These are phyloP conservation scores for Trypanosoma conorhini DNA, from an alignment of 208 protist genomes.

Conservation along the genomic window DNA sequence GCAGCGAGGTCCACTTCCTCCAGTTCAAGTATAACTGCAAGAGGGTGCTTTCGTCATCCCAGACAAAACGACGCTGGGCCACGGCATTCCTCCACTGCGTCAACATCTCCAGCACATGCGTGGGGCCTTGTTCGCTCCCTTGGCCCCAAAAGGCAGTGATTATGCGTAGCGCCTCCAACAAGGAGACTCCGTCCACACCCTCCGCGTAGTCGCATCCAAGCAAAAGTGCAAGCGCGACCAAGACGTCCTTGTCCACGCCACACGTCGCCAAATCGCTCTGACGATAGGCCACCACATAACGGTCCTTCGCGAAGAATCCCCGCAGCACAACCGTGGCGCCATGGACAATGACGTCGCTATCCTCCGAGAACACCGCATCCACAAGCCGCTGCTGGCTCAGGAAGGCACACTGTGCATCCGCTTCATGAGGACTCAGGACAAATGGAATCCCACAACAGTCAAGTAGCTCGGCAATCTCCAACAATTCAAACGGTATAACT, in stretches of 20 bases:
- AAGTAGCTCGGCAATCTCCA: constrained; percentile 78
- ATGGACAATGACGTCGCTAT: constrained; percentile 96
- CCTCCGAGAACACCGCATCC: constrained; percentile 96
- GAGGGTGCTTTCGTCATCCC: constrained; percentile 45
- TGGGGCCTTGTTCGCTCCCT: constrained; percentile 9
- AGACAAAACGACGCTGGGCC: background rate
- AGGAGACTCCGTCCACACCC: constrained; percentile 88
- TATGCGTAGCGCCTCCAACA: constrained; percentile 62
- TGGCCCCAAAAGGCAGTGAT: constrained; percentile 52
- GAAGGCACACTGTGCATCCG: constrained; percentile 95
- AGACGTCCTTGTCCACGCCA: constrained; percentile 74
- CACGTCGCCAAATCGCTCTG: constrained; percentile 60
- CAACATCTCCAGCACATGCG: constrained; percentile 39
- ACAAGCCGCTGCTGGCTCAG: constrained; percentile 75
- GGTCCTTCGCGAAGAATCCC: constrained; percentile 86
- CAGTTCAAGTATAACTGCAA: constrained; percentile 44
- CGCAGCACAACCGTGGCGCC: constrained; percentile 91
- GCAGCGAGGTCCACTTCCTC: constrained; percentile 45
- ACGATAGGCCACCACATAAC: constrained; percentile 67
- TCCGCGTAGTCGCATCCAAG: constrained; percentile 97
- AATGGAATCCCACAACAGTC: constrained; percentile 86
- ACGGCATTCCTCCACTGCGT: constrained; percentile 40
- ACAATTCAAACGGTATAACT: constrained; percentile 63
- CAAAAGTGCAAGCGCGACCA: constrained; percentile 91
- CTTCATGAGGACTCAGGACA: constrained; percentile 87